These are phyloP conservation scores for Lactifluus hygrophoroides DNA, from an alignment of 768 basidiomycete species.

Conservation along the genomic window DNA sequence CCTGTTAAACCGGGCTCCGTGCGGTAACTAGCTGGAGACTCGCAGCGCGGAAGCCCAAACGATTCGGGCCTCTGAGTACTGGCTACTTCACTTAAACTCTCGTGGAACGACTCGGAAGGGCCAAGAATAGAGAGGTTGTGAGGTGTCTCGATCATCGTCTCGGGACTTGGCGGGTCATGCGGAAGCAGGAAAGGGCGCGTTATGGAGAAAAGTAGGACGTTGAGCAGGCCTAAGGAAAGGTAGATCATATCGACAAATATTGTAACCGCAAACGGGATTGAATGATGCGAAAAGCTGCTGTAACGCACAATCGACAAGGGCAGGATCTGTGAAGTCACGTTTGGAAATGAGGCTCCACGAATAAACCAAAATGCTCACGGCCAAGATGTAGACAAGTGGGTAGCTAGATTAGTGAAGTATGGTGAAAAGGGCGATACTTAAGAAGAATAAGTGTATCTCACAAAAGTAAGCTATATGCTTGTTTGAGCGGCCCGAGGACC, in stretches of 20 bases:
- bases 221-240: conserved; percentile 37
- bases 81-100: not conserved
- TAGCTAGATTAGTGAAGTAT: conserved; percentile 28
- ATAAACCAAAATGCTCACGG: conserved; percentile 22
- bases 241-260: conserved; percentile 35
- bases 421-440: not conserved
- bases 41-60: not conserved
- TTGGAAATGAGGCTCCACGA: not conserved
- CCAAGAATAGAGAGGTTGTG: not conserved
- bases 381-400: conserved; percentile 35
- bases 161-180: not conserved
- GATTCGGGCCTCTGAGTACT: not conserved
- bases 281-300: conserved; percentile 26
- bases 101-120: not conserved
- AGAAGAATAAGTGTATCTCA: not conserved
- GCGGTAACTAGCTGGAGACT: not conserved
- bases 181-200: conserved; percentile 35
- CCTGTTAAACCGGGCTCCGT: not conserved
- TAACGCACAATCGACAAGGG: conserved; percentile 37
- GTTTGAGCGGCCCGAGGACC: not conserved
- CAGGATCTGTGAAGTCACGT: conserved; percentile 23
- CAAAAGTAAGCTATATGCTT: conserved; percentile 5
- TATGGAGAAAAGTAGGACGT: conserved; percentile 31
- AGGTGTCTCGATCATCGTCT: no score
- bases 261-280: conserved; percentile 30